Conservation (phyloP, 345 rosid genomes). For the Eucalyptus virginea region DNA sequence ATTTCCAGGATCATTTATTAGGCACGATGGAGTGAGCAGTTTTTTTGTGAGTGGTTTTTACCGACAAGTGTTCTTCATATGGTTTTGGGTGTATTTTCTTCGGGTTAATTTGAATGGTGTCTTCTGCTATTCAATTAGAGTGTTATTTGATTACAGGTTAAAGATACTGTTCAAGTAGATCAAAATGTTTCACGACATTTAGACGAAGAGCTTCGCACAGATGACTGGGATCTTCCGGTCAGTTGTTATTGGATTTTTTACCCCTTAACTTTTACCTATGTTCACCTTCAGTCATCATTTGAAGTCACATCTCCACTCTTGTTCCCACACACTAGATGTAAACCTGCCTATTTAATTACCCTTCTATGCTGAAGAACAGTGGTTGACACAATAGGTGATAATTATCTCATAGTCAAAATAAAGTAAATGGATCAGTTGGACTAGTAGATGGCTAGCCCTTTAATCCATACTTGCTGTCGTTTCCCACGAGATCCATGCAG, state of each 20-base stretch:
- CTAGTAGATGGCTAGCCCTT: not conserved
- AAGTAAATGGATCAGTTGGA: not conserved
- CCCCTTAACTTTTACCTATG: not conserved
- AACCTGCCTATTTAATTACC: not conserved
- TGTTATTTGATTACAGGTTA: slow-evolving; percentile 44
- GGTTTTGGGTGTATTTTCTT: not conserved
- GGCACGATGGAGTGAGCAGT: slow-evolving; percentile 92
- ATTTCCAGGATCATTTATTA: slow-evolving; percentile 67
- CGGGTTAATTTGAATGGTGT: not conserved
- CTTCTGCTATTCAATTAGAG: not conserved
- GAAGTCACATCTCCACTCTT: not conserved
- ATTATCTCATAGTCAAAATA: not conserved
- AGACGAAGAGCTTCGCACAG: slow-evolving; percentile 37
- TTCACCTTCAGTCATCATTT: not conserved
- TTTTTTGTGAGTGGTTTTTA: slow-evolving; percentile 56
- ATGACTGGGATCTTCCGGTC: slow-evolving; percentile 89
- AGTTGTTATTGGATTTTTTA: slow-evolving; percentile 1
- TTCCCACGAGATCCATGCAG: too few relatives aligned
- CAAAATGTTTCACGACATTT: slow-evolving; percentile 79
- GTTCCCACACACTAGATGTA: not conserved
- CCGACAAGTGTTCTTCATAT: not conserved
- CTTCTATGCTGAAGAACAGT: not conserved
- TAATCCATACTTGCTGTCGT: not conserved
- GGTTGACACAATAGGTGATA: not conserved
- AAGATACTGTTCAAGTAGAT: slow-evolving; percentile 90